Evolutionary conservation across 805 yeast genomes (phyloP).

Genomic region (Starmerella vaccinii): DNA sequence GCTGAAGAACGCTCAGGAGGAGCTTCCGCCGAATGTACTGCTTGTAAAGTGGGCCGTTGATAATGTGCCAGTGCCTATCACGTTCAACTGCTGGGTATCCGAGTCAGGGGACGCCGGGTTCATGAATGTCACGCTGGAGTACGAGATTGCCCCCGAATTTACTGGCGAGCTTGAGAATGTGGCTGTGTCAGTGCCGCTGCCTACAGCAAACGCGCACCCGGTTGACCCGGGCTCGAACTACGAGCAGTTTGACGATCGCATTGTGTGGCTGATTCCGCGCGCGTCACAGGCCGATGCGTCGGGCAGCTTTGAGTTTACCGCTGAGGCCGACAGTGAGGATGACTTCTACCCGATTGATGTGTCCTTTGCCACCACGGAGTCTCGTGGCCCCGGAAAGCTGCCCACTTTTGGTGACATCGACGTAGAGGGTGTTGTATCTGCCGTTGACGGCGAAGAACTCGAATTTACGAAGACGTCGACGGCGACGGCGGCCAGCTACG

Average conservation of each 20-base stretch:
- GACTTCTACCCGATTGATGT: constrained; percentile 80
- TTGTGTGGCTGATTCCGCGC: constrained; percentile 51
- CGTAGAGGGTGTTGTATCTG: constrained; percentile 47
- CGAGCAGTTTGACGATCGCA: constrained; percentile 57
- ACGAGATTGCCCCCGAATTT: constrained; percentile 51
- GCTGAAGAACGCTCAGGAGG: constrained; percentile 63
- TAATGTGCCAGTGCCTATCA: constrained; percentile 50
- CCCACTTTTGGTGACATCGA: constrained; percentile 57
- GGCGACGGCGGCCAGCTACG: constrained; percentile 21
- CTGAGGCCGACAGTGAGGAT: constrained; percentile 70
- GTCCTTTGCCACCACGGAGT: constrained; percentile 36
- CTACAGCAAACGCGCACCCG: constrained; percentile 45
- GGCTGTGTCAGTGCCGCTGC: constrained; percentile 53
- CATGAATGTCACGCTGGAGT: constrained; percentile 76
- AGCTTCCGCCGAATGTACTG: constrained; percentile 85
- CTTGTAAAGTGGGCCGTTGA: constrained; percentile 85
- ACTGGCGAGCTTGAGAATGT: constrained; percentile 44
- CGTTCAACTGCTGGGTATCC: constrained; percentile 76
- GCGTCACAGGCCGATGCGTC: constrained; percentile 40
- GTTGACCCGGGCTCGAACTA: constrained; percentile 32
- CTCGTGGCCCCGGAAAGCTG: constrained; percentile 30
- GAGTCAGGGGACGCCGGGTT: constrained; percentile 44
- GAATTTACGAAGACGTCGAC: constrained; percentile 19
- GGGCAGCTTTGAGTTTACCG: constrained; percentile 71
- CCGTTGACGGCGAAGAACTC: constrained; percentile 32